Base-by-base conservation (phyloP, 306 rosid genomes). In the Hippophae gyantsensis region DNA sequence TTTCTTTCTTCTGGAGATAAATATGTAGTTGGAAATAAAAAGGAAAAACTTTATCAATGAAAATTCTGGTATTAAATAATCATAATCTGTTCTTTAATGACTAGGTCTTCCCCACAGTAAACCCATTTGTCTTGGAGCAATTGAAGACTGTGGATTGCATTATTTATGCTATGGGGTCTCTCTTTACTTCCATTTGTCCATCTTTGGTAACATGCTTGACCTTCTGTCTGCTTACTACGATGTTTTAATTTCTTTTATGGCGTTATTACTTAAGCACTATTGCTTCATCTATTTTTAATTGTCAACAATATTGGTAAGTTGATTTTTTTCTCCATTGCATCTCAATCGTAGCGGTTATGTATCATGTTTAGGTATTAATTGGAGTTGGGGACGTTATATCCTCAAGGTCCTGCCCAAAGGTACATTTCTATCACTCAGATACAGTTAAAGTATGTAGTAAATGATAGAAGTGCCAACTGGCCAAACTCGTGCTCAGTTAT, bases 121-220 rank as follows among this genome's bases (percentile, higher is more conserved):
- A 90, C 61, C 78, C 70, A 49, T 54, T 76, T 65, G 95, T 87
- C 56, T 69, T 85, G 68, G 94, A 85, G 72, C 94, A 87, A 73
- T 75, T 90, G 73, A 72, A 72, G 46, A 75, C 62, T 53, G 90
- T 87, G 58, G 87, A 87, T 61, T 85, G 97, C 74, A 69, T 90
- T 77, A 84, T 90, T 53, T 90, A 87, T 79, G 97, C 94, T 53
- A 90, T 90, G 96, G 97, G 97, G 43, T 90, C 97, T 53, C 96
- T 90, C 70, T 85, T 85, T 69, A 90, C 97, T 49, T 90, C 96
- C 52, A 69, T 84, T 61, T 87, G 97, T 68, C 97, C 97, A 60
- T 90, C 97, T 14, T 69, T 87, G 97, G 97, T 90, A 82, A 70
- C 51, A 57, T 69, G 54, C 64, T 72, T 62, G 61, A 67, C 65